These are phyloP conservation scores for Usnea hakonensis DNA, from an alignment of 495 filamentous ascomycete genomes.

Conservation along the genomic window DNA sequence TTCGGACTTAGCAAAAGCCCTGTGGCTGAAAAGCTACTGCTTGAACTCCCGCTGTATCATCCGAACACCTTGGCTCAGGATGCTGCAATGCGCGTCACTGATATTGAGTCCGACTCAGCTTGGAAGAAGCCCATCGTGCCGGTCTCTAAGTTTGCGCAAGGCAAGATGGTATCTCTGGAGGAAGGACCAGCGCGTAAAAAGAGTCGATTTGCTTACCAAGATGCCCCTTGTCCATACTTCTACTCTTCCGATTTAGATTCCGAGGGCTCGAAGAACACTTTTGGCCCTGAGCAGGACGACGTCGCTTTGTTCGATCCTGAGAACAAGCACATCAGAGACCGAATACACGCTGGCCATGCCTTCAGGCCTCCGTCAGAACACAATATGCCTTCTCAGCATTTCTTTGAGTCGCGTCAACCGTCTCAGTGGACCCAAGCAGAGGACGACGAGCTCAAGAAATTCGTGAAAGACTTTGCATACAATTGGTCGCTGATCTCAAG, in stretches of 20 bases:
- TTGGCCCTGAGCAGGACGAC: constrained; percentile 62
- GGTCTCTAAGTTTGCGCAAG: constrained; percentile 74
- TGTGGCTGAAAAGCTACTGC: constrained; percentile 70
- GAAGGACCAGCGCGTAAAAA: constrained; percentile 64
- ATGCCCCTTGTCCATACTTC: constrained; percentile 49
- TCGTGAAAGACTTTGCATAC: constrained; percentile 88
- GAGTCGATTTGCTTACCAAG: constrained; percentile 70
- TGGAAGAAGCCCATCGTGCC: constrained; percentile 76
- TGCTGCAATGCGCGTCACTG: constrained; percentile 45
- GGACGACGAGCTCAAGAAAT: constrained; percentile 75
- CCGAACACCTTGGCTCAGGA: constrained; percentile 54
- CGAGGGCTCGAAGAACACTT: constrained; percentile 33
- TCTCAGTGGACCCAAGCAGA: constrained; percentile 89
- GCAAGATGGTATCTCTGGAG: constrained; percentile 57
- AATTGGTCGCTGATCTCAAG: constrained; percentile 92
- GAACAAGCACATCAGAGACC: constrained; percentile 80
- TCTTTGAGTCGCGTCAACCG: constrained; percentile 75
- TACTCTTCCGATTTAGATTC: constrained; percentile 27
- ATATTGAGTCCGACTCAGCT: constrained; percentile 54
- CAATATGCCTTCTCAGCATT: constrained; percentile 76
- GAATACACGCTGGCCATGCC: constrained; percentile 84
- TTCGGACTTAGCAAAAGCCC: constrained; percentile 71
- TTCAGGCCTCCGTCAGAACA: constrained; percentile 90
- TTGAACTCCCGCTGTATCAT: constrained; percentile 72
- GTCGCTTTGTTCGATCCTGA: constrained; percentile 86